These are phyloP conservation scores for Coniochaeta ligniaria DNA, from an alignment of 2,329 filamentous ascomycete species.

Conservation along the genomic window DNA sequence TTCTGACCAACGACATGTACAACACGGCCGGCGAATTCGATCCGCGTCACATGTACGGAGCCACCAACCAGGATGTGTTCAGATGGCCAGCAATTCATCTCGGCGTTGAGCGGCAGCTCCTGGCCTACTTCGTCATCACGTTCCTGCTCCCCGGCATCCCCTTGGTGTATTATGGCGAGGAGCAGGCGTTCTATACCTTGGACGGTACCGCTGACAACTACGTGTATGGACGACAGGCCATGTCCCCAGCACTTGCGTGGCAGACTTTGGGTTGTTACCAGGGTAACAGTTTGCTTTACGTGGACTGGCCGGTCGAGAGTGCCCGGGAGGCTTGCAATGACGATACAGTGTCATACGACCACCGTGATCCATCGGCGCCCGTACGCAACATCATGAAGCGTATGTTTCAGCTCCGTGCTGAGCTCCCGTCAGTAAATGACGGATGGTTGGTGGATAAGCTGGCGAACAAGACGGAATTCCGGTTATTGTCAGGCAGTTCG, in stretches of 20 bases:
- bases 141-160: conserved; percentile 55
- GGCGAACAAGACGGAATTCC: conserved; percentile 46
- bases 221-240: conserved; percentile 56
- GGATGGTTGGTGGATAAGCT: conserved; percentile 48
- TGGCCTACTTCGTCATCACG: conserved; percentile 51
- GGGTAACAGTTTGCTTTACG: conserved; percentile 46
- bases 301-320: conserved; percentile 41
- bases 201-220: conserved; percentile 57
- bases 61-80: conserved; percentile 59
- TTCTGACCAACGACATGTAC: conserved; percentile 37
- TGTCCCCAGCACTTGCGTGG: conserved; percentile 55
- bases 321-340: conserved; percentile 47
- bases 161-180: conserved; percentile 54
- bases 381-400: conserved; percentile 53
- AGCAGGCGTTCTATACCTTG: conserved; percentile 54
- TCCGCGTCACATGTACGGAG: conserved; percentile 55
- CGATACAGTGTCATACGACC: conserved; percentile 47
- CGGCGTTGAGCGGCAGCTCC: conserved; percentile 47
- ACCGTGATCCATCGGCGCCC: conserved; percentile 55
- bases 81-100: conserved; percentile 53
- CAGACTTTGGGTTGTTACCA: conserved; percentile 55
- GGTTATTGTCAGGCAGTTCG: conserved; percentile 44
- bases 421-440: conserved; percentile 52
- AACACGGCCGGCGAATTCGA: conserved; percentile 36
- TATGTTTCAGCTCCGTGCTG: conserved; percentile 52